Evolutionary conservation across 2,329 filamentous ascomycete genomes (phyloP), one percentile per base, ranked within the genome.

Genomic region (Colletotrichum sp.): DNA sequence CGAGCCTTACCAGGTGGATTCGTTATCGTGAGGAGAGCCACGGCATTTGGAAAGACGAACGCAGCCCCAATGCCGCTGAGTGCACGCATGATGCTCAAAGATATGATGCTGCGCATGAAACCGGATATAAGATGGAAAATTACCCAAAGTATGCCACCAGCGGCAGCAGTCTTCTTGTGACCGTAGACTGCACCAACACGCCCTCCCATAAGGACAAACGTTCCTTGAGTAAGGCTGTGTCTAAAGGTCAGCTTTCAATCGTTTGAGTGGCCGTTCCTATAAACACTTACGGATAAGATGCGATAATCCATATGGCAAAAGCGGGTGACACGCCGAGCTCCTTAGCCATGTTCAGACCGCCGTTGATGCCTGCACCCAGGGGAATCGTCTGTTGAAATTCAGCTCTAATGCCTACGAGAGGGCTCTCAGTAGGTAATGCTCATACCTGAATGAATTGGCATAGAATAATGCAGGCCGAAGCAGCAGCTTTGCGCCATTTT

Each of bases 371-470:
- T 21, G 65, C 65, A 3, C 65, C 65, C 6, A 52, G 39, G 7
- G 65, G 43, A 26, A 68, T 68, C 3, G 30, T 68, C 65, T 68
- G 9, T 10, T 7, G 10, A 66, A 4, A 12, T 24, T 39, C 13
- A 55, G 65, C 7, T 52, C 10, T 26, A 24, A 16, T 24, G 16
- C 13, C 7, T 5, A n/a, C 7, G 13, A 28, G 52, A 14, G 26
- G 24, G 24, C 21, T 24, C 2, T 8, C 8, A 26, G 7, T 5
- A 24, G 21, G 14, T 6, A 3, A 26, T 26, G 21, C 13, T 21
- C 65, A 30, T 55, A 57, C 65, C 65, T 68, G 65, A 12, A 68
- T n/a, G 13, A 68, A 68, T 30, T 68, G 65, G 21, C 65, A 68
- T 12, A 68, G 39, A 34, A 68, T 57, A 16, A 68, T 57, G 26